phyloP scores from a whole-genome alignment of 2,329 filamentous ascomycete genomes.

The Aspergillus pseudoviridinutans region DNA sequence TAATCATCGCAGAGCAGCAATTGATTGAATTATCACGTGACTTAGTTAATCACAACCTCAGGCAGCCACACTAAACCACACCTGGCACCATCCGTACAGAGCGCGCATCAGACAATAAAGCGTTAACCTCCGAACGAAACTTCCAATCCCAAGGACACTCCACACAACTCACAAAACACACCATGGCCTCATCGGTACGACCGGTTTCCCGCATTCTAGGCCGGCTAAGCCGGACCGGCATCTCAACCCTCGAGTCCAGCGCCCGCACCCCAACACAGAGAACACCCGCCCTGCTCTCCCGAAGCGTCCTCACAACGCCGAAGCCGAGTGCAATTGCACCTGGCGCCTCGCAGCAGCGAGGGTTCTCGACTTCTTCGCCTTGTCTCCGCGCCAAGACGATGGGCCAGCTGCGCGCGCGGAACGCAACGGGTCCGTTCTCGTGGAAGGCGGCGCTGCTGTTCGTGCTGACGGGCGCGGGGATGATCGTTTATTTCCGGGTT shows the following conservation, averaged over 20 bases:
- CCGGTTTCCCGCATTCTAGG: slow-evolving; percentile 13
- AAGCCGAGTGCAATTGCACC: neutral
- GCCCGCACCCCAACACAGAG: slow-evolving; percentile 1
- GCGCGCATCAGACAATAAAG: neutral
- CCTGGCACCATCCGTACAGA: slow-evolving; percentile 7
- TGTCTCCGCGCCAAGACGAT: slow-evolving; percentile 32
- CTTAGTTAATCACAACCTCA: neutral
- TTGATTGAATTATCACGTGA: slow-evolving; percentile 6
- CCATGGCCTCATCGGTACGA: slow-evolving; percentile 27
- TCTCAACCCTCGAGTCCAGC: slow-evolving; percentile 7
- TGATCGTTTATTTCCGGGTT: slow-evolving; percentile 87
- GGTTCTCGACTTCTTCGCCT: slow-evolving; percentile 28
- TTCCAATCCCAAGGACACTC: neutral
- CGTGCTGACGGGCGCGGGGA: slow-evolving; percentile 67
- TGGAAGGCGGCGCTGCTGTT: slow-evolving; percentile 88
- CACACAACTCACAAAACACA: neutral
- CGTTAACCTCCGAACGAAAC: slow-evolving; percentile 1
- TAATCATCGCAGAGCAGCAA: neutral
- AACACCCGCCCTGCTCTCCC: slow-evolving; percentile 1
- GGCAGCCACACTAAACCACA: slow-evolving; percentile 17
- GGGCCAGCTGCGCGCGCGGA: slow-evolving; percentile 37
- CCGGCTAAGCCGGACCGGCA: slow-evolving; percentile 10
- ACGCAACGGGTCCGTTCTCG: slow-evolving; percentile 67
- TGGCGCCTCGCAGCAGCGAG: neutral
- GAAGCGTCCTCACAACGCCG: neutral